Evolutionary conservation across 768 basidiomycete genomes (phyloP).

Genomic region (Panaeolus papilionaceus): DNA sequence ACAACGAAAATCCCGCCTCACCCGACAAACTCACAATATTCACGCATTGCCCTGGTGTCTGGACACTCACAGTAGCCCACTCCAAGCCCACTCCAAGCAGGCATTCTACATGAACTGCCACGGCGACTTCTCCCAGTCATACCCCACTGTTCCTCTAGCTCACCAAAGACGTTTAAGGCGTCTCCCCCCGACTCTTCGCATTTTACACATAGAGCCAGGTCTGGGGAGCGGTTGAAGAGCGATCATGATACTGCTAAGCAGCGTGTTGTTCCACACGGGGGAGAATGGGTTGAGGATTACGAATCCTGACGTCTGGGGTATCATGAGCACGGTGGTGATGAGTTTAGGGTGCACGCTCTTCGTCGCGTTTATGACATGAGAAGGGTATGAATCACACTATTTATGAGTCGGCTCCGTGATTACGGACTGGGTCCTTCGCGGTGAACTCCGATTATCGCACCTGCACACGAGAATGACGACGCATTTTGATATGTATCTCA

Average conservation of each 20-base stretch:
- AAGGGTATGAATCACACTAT: slow-evolving; percentile 21
- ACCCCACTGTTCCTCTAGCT: slow-evolving; percentile 30
- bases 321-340: slow-evolving; percentile 24
- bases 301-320: slow-evolving; percentile 24
- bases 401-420: no score
- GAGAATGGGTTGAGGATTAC: slow-evolving; percentile 29
- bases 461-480: slow-evolving; percentile 28
- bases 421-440: background rate
- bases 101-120: slow-evolving; percentile 6
- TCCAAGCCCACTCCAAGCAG: no score
- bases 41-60: slow-evolving; percentile 13
- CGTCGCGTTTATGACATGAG: slow-evolving; percentile 28
- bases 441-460: slow-evolving; percentile 16
- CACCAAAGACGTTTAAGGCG: slow-evolving; percentile 28
- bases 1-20: background rate
- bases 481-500: slow-evolving; percentile 34
- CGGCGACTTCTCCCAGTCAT: slow-evolving; percentile 16
- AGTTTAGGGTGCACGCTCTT: slow-evolving; percentile 26
- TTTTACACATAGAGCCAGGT: slow-evolving; percentile 30
- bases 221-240: slow-evolving; percentile 33
- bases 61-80: slow-evolving; percentile 21
- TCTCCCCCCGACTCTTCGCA: slow-evolving; percentile 29
- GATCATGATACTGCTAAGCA: slow-evolving; percentile 30
- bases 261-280: background rate
- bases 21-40: slow-evolving; percentile 7